These are phyloP conservation scores for Meredithiella fracta DNA, from an alignment of 2,329 filamentous ascomycete species.

Conservation along the genomic window DNA sequence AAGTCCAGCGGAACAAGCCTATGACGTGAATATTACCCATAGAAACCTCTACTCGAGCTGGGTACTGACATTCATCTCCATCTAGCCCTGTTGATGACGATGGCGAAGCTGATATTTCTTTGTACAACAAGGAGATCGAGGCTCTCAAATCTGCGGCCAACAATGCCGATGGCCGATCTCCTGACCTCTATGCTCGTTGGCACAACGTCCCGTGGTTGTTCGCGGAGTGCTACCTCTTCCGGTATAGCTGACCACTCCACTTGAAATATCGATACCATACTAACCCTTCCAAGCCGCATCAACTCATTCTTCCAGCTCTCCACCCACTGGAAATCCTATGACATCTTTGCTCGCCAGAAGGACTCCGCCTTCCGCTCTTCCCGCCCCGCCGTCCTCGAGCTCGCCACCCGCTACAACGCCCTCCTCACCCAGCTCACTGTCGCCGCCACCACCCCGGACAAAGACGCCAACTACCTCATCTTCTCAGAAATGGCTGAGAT, in stretches of 20 bases:
- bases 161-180: slow-evolving; percentile 23
- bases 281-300: slow-evolving; percentile 42
- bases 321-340: slow-evolving; percentile 73
- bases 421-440: slow-evolving; percentile 33
- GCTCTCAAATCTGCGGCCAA: slow-evolving; percentile 34
- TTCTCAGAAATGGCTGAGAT: slow-evolving; percentile 94
- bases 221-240: slow-evolving; percentile 85
- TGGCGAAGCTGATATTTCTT: slow-evolving; percentile 54
- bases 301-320: slow-evolving; percentile 62
- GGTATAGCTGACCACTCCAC: slow-evolving; percentile 28
- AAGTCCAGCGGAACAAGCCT: slow-evolving; percentile 74
- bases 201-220: slow-evolving; percentile 77
- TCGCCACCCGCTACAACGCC: slow-evolving; percentile 62
- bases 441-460: slow-evolving; percentile 38
- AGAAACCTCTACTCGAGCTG: neutral
- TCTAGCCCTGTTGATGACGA: slow-evolving; percentile 58
- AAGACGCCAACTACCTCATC: slow-evolving; percentile 55
- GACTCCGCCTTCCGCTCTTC: slow-evolving; percentile 84
- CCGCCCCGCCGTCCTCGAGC: slow-evolving; percentile 66
- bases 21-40: slow-evolving; percentile 42
- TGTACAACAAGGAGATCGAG: slow-evolving; percentile 76
- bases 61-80: neutral
- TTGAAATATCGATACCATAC: neutral
- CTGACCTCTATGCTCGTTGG: slow-evolving; percentile 42
- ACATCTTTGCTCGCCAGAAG: slow-evolving; percentile 81